Base-by-base conservation (phyloP, 148 eudicot genomes). In the Heliosperma pusillum region DNA sequence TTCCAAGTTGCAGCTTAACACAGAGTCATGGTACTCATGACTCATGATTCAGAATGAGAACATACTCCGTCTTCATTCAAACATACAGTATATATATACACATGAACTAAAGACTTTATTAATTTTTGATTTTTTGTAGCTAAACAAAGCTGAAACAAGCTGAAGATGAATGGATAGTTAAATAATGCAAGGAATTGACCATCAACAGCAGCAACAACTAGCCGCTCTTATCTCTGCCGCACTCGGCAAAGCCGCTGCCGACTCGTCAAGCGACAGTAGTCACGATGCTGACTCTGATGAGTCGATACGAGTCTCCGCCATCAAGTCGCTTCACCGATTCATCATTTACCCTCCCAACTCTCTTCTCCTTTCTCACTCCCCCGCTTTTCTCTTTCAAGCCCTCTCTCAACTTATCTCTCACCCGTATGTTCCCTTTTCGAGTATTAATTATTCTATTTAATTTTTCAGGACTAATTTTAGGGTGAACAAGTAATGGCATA, bases 341-440 rank as follows among this genome's bases (percentile, higher is more conserved):
- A 69, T 95, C 50, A 72, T 90, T 0, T 90, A 82, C 72, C 96
- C 96, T 79, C 98, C 90, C 3, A 95, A 95, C 78, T 88, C 97
- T 0, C 63, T 92, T 8, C 87, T 95, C 26, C 87, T 94, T 47
- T 77, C 97, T 44, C 98, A 89, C 77, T 86, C 97, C 66, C 93
- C 96, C 65, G 83, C 91, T 45, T 92, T 84, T 74, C 90, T 95
- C 36, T 85, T 81, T 77, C 98, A 95, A 62, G 93, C 91, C 70
- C 82, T 95, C 75, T 87, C 91, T 64, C 91, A 92, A 71, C 98
- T 95, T 30, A 85, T 95, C 36, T 76, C 85, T 45, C 96, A 92
- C 85, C 89, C 88, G 96, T 92, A 86, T 65, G 72, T 22, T 20
- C 55, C 33, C 24, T 68, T 71, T 73, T 60, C 55, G 12, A 1